These are phyloP conservation scores for Nematocida homosporus DNA, from an alignment of 371 early-diverging fungal genomes.

Conservation along the genomic window DNA sequence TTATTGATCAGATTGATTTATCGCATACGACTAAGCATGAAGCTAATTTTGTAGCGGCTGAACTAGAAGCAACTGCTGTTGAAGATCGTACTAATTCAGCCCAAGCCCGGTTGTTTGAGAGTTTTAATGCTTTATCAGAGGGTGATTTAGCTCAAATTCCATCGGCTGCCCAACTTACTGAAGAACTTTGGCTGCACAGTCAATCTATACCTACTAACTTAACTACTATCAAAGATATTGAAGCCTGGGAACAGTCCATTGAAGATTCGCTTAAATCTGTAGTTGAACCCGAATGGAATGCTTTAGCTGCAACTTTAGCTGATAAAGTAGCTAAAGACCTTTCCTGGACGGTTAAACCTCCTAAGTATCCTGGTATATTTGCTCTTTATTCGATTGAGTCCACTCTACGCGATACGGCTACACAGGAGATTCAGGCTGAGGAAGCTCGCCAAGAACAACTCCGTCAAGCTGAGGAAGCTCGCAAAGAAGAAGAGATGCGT, in stretches of 20 bases:
- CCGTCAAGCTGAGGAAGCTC: not conserved
- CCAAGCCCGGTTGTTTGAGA: constrained; percentile 22
- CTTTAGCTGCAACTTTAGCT: not conserved
- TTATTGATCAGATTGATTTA: not conserved
- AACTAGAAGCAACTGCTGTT: not conserved
- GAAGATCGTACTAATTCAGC: constrained; percentile 16
- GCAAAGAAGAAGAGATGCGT: constrained; percentile 5
- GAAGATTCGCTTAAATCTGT: not conserved
- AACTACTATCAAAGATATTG: constrained; percentile 14
- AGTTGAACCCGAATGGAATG: constrained; percentile 13
- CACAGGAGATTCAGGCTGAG: not conserved
- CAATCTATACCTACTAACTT: constrained; percentile 8
- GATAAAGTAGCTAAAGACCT: not conserved
- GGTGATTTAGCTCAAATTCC: not conserved
- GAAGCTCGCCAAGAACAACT: not conserved
- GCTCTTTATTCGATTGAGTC: constrained; percentile 9
- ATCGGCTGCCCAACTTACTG: constrained; percentile 15
- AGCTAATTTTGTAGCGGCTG: not conserved
- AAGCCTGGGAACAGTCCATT: constrained; percentile 8
- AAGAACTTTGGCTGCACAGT: constrained; percentile 23
- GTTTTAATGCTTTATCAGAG: constrained; percentile 5
- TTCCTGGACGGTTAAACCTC: not conserved
- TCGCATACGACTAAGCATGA: not conserved
- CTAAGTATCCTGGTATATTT: constrained; percentile 29
- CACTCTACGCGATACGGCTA: not conserved